A percentile compares a stretch with the other conserved stretches of the same genome.
Evolutionary conservation across 257 asterid genomes (phyloP).

Genomic region (Echium plantagineum): DNA sequence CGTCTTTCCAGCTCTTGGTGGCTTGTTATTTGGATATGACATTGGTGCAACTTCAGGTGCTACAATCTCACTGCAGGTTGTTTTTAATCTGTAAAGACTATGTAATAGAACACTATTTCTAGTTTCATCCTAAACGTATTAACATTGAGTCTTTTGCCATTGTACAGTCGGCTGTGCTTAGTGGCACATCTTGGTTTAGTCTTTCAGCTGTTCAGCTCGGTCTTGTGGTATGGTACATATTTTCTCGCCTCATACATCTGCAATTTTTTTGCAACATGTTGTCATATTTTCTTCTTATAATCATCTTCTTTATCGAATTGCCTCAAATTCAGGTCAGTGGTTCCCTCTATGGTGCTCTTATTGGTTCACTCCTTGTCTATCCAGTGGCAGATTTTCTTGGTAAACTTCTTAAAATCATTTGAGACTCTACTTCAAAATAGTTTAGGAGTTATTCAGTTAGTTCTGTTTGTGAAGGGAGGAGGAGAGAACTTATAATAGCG

Average conservation of each 20-base stretch:
- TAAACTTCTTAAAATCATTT: conserved; percentile 19
- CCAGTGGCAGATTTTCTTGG: conserved; percentile 93
- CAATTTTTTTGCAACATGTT: not conserved
- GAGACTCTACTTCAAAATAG: conserved; percentile 8
- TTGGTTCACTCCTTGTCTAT: conserved; percentile 71
- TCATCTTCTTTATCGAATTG: conserved; percentile 13
- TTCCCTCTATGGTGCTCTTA: conserved; percentile 97
- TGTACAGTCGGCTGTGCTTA: conserved; percentile 78
- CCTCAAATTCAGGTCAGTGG: conserved; percentile 70
- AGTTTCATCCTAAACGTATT: not conserved
- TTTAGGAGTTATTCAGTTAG: not conserved
- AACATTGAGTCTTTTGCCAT: conserved; percentile 2
- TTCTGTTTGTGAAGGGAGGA: conserved; percentile 56
- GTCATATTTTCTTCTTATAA: not conserved
- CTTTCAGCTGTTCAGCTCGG: conserved; percentile 91
- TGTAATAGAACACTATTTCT: conserved; percentile 6
- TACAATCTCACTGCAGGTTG: conserved; percentile 76
- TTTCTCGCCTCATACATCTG: not conserved
- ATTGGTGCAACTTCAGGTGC: conserved; percentile 99
- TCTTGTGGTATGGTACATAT: conserved; percentile 57
- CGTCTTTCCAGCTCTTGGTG: conserved; percentile 89
- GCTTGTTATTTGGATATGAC: conserved; percentile 88
- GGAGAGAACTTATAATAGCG: conserved; percentile 77
- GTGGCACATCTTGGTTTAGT: conserved; percentile 85
- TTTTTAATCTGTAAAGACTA: conserved; percentile 6